These are phyloP conservation scores for Sporopachydermia cereana DNA, from an alignment of 1,139 yeast species.

Conservation along the genomic window DNA sequence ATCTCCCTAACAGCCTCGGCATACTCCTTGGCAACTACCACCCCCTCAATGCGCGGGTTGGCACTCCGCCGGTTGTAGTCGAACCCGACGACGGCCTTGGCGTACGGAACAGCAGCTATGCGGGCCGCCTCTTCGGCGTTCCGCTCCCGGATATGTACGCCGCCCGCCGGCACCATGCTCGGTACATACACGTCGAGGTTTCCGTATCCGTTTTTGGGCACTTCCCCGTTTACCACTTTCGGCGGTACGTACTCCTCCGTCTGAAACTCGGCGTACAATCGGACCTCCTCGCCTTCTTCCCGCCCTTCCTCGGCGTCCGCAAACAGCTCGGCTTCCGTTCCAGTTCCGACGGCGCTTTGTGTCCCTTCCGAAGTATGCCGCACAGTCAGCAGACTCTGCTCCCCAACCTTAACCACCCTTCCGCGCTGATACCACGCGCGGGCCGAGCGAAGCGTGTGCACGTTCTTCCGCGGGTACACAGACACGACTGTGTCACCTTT, in stretches of 20 bases:
- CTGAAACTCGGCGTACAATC: slow-evolving; percentile 67
- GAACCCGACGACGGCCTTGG: slow-evolving; percentile 80
- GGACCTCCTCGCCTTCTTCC: slow-evolving; percentile 35
- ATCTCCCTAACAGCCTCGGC: slow-evolving; percentile 55
- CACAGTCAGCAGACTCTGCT: slow-evolving; percentile 44
- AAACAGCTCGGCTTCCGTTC: slow-evolving; percentile 13
- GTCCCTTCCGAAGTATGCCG: slow-evolving; percentile 15
- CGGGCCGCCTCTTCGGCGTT: slow-evolving; percentile 60
- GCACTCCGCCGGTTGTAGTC: slow-evolving; percentile 43
- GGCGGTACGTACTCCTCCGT: slow-evolving; percentile 58
- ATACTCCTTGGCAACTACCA: slow-evolving; percentile 54
- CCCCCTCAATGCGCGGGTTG: slow-evolving; percentile 64
- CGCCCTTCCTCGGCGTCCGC: slow-evolving; percentile 33
- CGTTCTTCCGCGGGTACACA: slow-evolving; percentile 54
- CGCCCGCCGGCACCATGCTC: slow-evolving; percentile 77
- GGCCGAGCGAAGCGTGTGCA: slow-evolving; percentile 54
- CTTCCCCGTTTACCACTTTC: slow-evolving; percentile 42
- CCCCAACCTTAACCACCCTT: slow-evolving; percentile 59
- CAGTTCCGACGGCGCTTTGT: slow-evolving; percentile 16
- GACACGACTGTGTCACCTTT: slow-evolving; percentile 17
- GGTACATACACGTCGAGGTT: slow-evolving; percentile 71
- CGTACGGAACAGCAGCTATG: slow-evolving; percentile 62
- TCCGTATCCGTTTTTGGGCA: slow-evolving; percentile 69
- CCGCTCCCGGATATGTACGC: slow-evolving; percentile 45
- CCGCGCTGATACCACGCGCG: slow-evolving; percentile 85